Evolutionary conservation across 169 alveolate species (phyloP).

Genomic region (Cryptosporidium tyzzeri): DNA sequence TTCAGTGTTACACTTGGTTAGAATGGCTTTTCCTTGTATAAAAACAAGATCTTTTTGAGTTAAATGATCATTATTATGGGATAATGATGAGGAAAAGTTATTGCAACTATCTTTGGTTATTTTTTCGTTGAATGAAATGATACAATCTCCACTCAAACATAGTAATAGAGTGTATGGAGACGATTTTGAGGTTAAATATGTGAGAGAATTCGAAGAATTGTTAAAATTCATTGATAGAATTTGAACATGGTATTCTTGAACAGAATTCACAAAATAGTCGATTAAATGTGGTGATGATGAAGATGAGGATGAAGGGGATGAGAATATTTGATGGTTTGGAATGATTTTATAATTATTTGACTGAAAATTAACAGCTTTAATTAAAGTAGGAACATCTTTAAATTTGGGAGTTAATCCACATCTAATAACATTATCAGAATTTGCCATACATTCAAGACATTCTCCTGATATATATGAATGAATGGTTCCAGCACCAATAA

Average conservation of each 20-base stretch:
- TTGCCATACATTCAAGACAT: constrained; percentile 94
- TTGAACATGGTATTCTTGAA: constrained; percentile 17
- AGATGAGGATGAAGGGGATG: not conserved
- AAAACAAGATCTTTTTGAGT: not conserved
- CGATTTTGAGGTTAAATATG: not conserved
- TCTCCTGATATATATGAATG: constrained; percentile 95
- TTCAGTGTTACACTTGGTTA: not conserved
- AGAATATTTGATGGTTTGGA: not conserved
- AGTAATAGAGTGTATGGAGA: constrained; percentile 14
- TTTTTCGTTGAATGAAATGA: not conserved
- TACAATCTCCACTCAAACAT: not conserved
- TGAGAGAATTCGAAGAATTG: not conserved
- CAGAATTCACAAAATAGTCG: constrained; percentile 17
- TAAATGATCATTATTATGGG: no score
- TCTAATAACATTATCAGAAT: constrained; percentile 95
- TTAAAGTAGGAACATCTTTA: constrained; percentile 85
- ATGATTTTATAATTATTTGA: not conserved
- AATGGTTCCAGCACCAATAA: constrained; percentile 92
- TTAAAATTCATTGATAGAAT: not conserved
- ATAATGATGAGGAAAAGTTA: no score
- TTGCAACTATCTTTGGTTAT: no score
- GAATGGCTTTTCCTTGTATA: not conserved
- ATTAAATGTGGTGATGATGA: not conserved
- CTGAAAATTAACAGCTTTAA: constrained; percentile 67
- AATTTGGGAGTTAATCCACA: constrained; percentile 96